phyloP scores from a whole-genome alignment of 768 basidiomycete species.

The Serpula lacrymans region DNA sequence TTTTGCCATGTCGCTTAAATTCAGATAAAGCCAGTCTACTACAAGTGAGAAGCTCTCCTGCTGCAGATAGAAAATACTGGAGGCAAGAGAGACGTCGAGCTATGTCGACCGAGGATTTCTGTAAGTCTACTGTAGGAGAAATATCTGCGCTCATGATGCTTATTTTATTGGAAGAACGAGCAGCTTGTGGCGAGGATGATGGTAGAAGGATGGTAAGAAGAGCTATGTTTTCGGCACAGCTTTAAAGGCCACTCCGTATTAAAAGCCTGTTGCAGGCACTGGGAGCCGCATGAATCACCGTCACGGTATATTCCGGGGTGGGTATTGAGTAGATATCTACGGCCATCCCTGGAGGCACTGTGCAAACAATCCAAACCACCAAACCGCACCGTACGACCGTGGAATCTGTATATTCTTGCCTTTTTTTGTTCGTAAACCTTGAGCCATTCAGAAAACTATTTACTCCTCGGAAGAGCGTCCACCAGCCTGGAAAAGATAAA shows the following conservation, averaged over 20 bases:
- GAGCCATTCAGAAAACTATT: not conserved
- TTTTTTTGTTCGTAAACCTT: not conserved
- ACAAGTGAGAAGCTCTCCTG: slow-evolving; percentile 20
- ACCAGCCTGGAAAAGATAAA: not conserved
- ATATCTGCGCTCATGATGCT: slow-evolving; percentile 7
- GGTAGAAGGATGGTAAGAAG: slow-evolving; percentile 11
- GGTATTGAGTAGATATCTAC: not conserved
- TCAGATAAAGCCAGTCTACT: slow-evolving; percentile 15
- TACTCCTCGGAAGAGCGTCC: not conserved
- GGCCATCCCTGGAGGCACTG: not conserved
- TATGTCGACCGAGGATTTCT: slow-evolving; percentile 25
- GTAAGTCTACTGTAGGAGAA: slow-evolving; percentile 13
- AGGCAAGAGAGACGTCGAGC: slow-evolving; percentile 28
- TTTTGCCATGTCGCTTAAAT: slow-evolving; percentile 22
- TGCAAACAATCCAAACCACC: not conserved
- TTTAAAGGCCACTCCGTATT: slow-evolving; percentile 9
- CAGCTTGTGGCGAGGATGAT: slow-evolving; percentile 7
- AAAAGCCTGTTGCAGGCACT: slow-evolving; percentile 13
- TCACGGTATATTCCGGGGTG: slow-evolving; percentile 32
- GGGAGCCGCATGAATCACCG: slow-evolving; percentile 18
- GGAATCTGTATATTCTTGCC: not conserved
- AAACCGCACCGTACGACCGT: not conserved
- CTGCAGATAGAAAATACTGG: slow-evolving; percentile 24
- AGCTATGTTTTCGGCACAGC: slow-evolving; percentile 25
- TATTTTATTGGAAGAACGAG: not conserved